Evolutionary conservation across 805 yeast species (phyloP), one percentile per base, ranked within the genome.

Genomic region (Wickerhamomyces queroliae): DNA sequence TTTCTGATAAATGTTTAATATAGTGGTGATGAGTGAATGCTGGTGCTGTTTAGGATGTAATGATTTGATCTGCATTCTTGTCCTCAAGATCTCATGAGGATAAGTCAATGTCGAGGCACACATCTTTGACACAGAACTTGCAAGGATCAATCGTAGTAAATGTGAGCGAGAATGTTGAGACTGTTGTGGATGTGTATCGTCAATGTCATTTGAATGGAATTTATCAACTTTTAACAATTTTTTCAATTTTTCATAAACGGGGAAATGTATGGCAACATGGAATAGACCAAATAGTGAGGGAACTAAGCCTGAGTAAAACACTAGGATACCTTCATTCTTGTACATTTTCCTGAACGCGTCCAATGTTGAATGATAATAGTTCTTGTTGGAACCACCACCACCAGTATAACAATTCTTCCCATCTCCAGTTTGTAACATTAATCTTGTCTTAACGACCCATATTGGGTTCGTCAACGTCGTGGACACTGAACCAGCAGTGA

Each of bases 231-330:
- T 46, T 22, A 85, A 69, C 24, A 67, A n/a, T 17, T 59, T 57
- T 56, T 91, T 91, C 47, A 91, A 67, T 49, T 77, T 71, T 55
- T 91, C 99, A 59, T 91, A 91, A 9, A 89, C 77, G 23, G 98
- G 98, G 70, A 91, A 91, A 62, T 91, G 98, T 38, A 91, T 84
- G 1, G 97, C 98, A 33, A 91, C 98, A 59, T 91, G 98, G 30
- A 86, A 68, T 24, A 91, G 70, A 0, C 99, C 99, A 51, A 91
- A 76, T 42, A 91, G 68, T 0, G 97, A 90, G 2, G 98, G 96
- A 9, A 88, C 75, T 21, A 91, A 67, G 1, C 99, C 99, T 33
- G 91, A 76, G 62, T 93, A 93, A 51, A 91, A 86, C 13, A 88
- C 88, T 37, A 68, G 59, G 1, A 83, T 12, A 6, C 99, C 99